phyloP scores from a whole-genome alignment of 2,329 filamentous ascomycete species.

The Aureobasidium pullulans region DNA sequence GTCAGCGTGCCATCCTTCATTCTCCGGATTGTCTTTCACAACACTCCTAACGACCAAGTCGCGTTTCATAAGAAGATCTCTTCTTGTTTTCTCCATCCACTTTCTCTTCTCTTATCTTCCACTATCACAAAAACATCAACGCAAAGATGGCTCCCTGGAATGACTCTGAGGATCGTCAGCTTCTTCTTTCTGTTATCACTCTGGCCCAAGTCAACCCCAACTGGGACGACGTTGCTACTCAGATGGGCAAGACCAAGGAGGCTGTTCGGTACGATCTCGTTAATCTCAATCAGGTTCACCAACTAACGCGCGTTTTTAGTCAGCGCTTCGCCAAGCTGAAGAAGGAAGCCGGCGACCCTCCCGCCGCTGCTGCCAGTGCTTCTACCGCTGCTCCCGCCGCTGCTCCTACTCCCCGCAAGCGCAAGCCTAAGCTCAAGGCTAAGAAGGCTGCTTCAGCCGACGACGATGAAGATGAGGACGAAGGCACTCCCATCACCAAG shows the following conservation, averaged over 20 bases:
- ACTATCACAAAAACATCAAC: neutral
- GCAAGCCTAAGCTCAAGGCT: slow-evolving; percentile 2
- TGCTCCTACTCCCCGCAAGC: slow-evolving; percentile 4
- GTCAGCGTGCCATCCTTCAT: too few species aligned
- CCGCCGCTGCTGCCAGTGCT: neutral
- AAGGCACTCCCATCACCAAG: neutral
- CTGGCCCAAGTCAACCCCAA: neutral
- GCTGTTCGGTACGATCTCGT: neutral
- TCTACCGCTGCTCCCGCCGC: neutral
- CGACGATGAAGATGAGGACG: slow-evolving; percentile 8
- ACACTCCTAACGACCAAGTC: too few species aligned
- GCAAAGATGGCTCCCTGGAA: neutral
- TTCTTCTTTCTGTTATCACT: neutral
- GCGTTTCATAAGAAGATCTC: too few species aligned
- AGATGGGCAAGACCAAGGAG: neutral
- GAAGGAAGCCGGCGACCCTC: neutral
- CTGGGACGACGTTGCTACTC: slow-evolving; percentile 2
- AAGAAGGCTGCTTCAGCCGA: neutral
- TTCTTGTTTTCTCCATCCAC: too few species aligned
- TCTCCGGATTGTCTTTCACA: too few species aligned
- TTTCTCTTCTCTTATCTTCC: neutral
- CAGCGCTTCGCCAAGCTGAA: slow-evolving; percentile 11
- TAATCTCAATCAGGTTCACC: neutral
- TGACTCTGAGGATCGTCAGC: neutral
- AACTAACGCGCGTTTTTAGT: neutral